Conservation (phyloP, 1,284 basidiomycete genomes). For the Xanthoconium separans region DNA sequence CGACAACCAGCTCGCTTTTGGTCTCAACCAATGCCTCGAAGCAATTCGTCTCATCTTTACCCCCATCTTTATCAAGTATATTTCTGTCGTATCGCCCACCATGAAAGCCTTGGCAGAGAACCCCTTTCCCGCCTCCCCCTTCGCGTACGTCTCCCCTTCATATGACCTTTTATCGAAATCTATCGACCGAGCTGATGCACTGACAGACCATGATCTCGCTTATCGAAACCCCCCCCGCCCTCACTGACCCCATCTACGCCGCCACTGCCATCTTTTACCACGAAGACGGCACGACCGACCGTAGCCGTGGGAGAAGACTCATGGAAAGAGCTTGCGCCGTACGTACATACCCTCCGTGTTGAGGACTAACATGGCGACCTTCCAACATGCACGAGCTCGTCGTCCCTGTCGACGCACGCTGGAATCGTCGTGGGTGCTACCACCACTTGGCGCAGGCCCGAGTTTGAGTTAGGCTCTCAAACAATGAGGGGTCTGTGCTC, state of each 20-base stretch:
- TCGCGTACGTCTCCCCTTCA: constrained; percentile 12
- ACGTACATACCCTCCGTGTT: constrained; percentile 32
- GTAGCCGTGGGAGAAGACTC: constrained; percentile 30
- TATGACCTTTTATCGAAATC: too few species aligned
- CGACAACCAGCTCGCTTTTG: constrained; percentile 32
- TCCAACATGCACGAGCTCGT: too few species aligned
- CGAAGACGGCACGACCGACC: constrained; percentile 30
- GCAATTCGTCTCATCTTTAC: constrained; percentile 31
- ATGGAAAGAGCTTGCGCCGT: constrained; percentile 32
- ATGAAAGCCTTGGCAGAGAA: constrained; percentile 33
- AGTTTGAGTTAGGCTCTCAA: too few species aligned
- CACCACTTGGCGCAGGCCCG: too few species aligned
- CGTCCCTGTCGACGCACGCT: too few species aligned
- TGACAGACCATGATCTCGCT: constrained; percentile 24
- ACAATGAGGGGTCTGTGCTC: too few species aligned
- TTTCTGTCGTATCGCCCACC: constrained; percentile 11
- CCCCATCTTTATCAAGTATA: constrained; percentile 26
- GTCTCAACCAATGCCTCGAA: constrained; percentile 24
- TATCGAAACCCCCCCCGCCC: constrained; percentile 25
- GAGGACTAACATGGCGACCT: too few species aligned
- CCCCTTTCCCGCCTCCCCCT: constrained; percentile 31
- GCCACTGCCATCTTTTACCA: constrained; percentile 27
- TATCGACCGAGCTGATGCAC: too few species aligned
- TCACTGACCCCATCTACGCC: constrained; percentile 23
- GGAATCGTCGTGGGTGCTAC: too few species aligned